These are phyloP conservation scores for Hypoxylon sp. DNA, from an alignment of 2,329 filamentous ascomycete species.

Conservation along the genomic window DNA sequence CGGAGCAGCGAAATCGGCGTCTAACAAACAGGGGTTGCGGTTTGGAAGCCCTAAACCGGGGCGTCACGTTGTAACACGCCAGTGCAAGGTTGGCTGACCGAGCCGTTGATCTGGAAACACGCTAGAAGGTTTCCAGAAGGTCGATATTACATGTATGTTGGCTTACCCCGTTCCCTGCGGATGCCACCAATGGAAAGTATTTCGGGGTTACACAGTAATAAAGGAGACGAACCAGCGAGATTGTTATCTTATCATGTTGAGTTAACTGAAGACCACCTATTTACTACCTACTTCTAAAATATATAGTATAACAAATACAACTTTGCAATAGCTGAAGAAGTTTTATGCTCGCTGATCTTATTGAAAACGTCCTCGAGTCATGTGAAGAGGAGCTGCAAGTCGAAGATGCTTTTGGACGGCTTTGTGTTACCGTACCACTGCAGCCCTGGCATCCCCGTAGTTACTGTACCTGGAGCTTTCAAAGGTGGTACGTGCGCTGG, in stretches of 20 bases:
- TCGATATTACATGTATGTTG: slow-evolving; percentile 28
- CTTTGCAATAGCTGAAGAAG: not conserved
- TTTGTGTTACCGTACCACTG: slow-evolving; percentile 11
- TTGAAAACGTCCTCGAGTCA: not conserved
- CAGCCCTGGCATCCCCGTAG: no score
- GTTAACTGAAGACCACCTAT: no score
- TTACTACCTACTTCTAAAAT: no score
- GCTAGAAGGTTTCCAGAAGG: slow-evolving; percentile 49
- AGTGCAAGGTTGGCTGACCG: slow-evolving; percentile 23
- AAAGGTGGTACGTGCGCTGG: slow-evolving; percentile 22
- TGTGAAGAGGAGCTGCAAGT: not conserved
- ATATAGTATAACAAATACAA: not conserved
- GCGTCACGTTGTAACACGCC: slow-evolving; percentile 24
- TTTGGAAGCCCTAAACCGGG: not conserved
- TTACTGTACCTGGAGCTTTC: slow-evolving; percentile 1
- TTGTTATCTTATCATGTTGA: not conserved
- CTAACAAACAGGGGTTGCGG: slow-evolving; percentile 1
- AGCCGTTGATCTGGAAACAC: slow-evolving; percentile 34
- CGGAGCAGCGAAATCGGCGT: slow-evolving; percentile 35
- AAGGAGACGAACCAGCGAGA: slow-evolving; percentile 6
- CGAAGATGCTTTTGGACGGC: not conserved
- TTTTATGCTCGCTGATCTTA: not conserved
- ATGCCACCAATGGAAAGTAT: slow-evolving; percentile 37
- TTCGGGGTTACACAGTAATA: slow-evolving; percentile 30
- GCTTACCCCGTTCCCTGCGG: slow-evolving; percentile 44